Evolutionary conservation across 495 filamentous ascomycete species (phyloP), one percentile per base, ranked within the genome.

Genomic region (Penicillium ochrochloron): DNA sequence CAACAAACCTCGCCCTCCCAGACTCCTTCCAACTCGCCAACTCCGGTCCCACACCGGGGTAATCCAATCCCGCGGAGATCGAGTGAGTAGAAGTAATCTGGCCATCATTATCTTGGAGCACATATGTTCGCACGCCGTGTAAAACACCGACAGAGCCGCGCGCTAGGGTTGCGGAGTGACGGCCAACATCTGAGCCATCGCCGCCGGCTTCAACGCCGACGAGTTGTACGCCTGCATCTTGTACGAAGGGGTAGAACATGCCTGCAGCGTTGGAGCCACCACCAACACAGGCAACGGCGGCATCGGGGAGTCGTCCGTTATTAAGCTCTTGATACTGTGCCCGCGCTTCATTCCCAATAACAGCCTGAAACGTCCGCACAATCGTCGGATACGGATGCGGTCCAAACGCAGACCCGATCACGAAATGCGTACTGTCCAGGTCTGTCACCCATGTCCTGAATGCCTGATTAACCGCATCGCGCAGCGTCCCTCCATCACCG

Each of bases 311-410:
- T 73, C 94, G 94, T 33, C 91, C 90, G 37, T 86, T 15, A 34
- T 58, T 65, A 54, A 91, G 83, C 69, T 88, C 85, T 19, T 85
- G 80, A 82, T 96, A 89, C 77, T 99, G 94, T 46, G 86, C 79
- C 9, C 53, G 93, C 23, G 94, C 97, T 79, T 99, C 95, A 63
- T 88, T 87, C 4, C 94, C 94, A 60, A 97, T 97, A 57, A 97
- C 88, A 9, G 88, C 91, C 78, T 98, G 94, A 87, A 98, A 97
- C 0, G 92, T 97, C 48, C 94, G 89, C 2, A 97, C 94, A 60
- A 98, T 97, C 35, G 92, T 96, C 0, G 94, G 94, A 85, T 94
- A 97, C 2, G 94, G 94, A 67, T 97, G 93, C 5, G 94, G 94
- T 0, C 94, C 94, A 68, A 97, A 95, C 15, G 94, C 94, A 10